Percentiles rank a stretch among this genome's conserved stretches.
These are phyloP conservation scores for Hsuehochloa calcarea DNA, from an alignment of 176 grass and related monocot genomes.

Conservation along the genomic window DNA sequence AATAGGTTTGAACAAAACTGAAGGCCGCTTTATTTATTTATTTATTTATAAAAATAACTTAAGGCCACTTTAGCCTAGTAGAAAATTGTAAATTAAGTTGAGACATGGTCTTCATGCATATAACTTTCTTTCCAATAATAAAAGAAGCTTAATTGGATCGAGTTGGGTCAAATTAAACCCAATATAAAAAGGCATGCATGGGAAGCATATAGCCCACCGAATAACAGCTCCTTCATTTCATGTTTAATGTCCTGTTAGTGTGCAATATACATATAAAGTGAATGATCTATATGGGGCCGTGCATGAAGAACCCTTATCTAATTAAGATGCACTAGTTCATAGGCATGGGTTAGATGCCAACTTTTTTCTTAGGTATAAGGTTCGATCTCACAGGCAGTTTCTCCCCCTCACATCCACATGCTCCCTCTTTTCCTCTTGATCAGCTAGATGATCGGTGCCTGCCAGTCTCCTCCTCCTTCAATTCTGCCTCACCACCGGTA, in stretches of 20 bases:
- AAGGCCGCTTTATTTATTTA: not conserved
- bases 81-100: not conserved
- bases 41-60: not conserved
- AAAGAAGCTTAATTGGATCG: not conserved
- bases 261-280: not conserved
- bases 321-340: not conserved
- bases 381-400: constrained; percentile 5
- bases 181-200: not conserved
- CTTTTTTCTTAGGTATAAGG: constrained; percentile 45
- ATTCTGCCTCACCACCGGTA: not conserved
- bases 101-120: not conserved
- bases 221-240: not conserved
- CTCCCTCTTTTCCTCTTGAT: not conserved
- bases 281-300: not conserved
- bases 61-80: not conserved
- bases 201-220: not conserved
- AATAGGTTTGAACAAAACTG: not conserved
- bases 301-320: not conserved
- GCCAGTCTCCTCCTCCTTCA: not conserved
- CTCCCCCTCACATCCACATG: not conserved
- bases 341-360: constrained; percentile 13
- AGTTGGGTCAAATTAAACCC: not conserved
- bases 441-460: not conserved
- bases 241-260: not conserved
- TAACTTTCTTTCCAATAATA: not conserved